These are phyloP conservation scores for Rhododendron molle DNA, from an alignment of 148 eudicot species.

Conservation along the genomic window DNA sequence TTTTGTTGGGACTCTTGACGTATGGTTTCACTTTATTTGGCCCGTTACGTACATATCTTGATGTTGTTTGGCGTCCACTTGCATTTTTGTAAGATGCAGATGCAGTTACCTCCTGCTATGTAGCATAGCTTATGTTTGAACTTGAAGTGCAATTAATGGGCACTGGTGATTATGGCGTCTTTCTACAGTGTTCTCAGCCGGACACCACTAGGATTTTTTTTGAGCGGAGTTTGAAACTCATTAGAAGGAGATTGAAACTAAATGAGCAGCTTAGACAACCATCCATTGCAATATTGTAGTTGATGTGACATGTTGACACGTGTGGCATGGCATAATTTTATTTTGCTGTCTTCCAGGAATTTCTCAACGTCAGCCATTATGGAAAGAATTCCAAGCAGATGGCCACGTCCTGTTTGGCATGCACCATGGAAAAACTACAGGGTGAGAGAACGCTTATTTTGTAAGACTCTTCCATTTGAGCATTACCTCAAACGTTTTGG, in stretches of 20 bases:
- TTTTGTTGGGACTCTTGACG: neutral
- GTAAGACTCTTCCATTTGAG: neutral
- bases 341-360: conserved; percentile 25
- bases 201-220: neutral
- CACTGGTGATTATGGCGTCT: neutral
- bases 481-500: neutral
- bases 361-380: conserved; percentile 75
- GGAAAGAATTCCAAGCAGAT: conserved; percentile 88
- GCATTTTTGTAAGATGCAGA: neutral
- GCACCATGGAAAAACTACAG: conserved; percentile 90
- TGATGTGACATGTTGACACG: neutral
- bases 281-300: neutral
- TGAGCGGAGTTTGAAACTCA: neutral
- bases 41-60: neutral
- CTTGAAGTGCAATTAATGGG: neutral
- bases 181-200: neutral
- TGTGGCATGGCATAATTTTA: neutral
- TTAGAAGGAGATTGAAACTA: conserved; percentile 5
- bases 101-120: neutral
- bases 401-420: conserved; percentile 85
- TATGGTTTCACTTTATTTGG: neutral
- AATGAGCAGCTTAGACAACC: neutral
- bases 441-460: conserved; percentile 37
- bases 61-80: neutral
- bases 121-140: neutral